Base-by-base conservation (phyloP, 257 asterid species). In the Thymus mandschuricus region DNA sequence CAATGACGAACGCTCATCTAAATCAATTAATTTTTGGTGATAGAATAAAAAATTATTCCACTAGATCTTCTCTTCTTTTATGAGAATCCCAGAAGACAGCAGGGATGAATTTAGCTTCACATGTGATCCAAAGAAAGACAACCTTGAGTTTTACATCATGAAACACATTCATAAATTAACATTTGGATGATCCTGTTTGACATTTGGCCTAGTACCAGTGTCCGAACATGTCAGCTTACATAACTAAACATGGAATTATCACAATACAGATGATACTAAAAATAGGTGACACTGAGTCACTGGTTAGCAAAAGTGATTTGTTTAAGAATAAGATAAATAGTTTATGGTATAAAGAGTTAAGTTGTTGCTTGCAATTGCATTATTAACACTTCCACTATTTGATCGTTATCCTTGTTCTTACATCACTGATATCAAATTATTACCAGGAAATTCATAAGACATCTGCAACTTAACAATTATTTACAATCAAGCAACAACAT, bases 251-350 rank as follows among this genome's bases (percentile, higher is more conserved):
- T 50, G 29, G 6, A n/a, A 21, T 50, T 50, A n/a, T 58, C 56
- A 13, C 65, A 55, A 43, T 58, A 48, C 58, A n/a, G 66, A 58
- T 55, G 48, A 4, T 29, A 57, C 5, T 11, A 58, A 56, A 21
- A 13, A 46, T 9, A 57, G 7, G 58, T 9, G 66, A 30, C 46
- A 6, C 40, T 8, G 33, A 9, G 35, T 0, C 34, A 48, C 12
- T 2, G 10, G 13, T 21, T 30, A n/a, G 45, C 6, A 29, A 66
- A 51, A 35, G 10, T 51, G 50, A 52, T 67, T 31, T 41, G 29
- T 15, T 29, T 3, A 9, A 69, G 46, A 2, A 10, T 35, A 40
- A 54, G 0, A 11, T 55, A 68, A 6, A 62, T 28, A 41, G 21
- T 27, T 67, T 51, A 45, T 30, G 21, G 15, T 15, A 4, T 35